Evolutionary conservation across 345 rosid species (phyloP).

Genomic region (Salix koriyanagi): DNA sequence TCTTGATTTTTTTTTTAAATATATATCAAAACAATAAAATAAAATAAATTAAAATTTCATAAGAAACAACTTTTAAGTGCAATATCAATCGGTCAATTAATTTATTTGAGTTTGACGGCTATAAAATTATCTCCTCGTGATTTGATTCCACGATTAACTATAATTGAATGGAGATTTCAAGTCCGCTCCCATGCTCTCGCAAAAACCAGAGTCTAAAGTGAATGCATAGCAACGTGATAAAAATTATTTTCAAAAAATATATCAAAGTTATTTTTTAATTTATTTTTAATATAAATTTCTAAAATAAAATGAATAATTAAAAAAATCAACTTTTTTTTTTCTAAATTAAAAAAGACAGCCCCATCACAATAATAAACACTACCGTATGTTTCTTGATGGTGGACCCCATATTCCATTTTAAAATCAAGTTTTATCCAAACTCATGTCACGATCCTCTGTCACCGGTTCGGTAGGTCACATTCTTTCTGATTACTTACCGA

Average conservation of each 20-base stretch:
- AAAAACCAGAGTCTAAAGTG: not conserved
- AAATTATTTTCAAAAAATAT: too few relatives aligned
- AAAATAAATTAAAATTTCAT: not conserved
- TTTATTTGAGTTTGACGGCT: not conserved
- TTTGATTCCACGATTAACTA: conserved; percentile 45
- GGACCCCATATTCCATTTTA: conserved; percentile 41
- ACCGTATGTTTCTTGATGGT: conserved; percentile 22
- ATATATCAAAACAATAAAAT: too few relatives aligned
- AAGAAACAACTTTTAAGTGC: too few relatives aligned
- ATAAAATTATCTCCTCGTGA: conserved; percentile 23
- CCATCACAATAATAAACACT: too few relatives aligned
- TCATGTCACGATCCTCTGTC: conserved; percentile 25
- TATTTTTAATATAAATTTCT: too few relatives aligned
- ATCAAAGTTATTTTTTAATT: too few relatives aligned
- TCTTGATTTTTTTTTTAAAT: too few relatives aligned
- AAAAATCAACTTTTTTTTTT: too few relatives aligned
- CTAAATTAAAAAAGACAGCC: too few relatives aligned
- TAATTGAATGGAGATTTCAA: conserved; percentile 37
- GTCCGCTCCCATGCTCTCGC: conserved; percentile 43
- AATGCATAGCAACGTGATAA: too few relatives aligned
- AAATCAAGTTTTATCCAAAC: conserved; percentile 31
- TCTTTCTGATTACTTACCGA: conserved; percentile 18
- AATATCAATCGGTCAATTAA: not conserved
- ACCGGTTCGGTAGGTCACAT: conserved; percentile 41
- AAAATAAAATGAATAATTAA: too few relatives aligned